phyloP scores from a whole-genome alignment of 192 early-diverging fungal genomes.

The Backusella psychrophila region DNA sequence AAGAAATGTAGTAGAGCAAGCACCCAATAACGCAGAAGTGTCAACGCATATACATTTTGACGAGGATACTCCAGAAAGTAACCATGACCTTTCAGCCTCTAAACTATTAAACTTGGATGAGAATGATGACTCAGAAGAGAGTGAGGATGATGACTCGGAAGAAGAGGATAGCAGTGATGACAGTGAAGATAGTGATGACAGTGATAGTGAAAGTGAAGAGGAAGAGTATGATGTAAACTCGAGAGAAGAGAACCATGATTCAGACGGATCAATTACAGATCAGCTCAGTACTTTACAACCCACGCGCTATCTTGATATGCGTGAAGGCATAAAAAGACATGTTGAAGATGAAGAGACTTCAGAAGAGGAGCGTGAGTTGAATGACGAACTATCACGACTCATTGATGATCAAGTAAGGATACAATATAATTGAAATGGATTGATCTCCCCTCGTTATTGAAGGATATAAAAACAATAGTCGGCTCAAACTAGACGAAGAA shows the following conservation, averaged over 20 bases:
- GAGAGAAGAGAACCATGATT: too few species aligned
- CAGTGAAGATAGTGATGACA: neutral
- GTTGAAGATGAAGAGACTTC: neutral
- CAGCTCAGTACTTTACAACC: neutral
- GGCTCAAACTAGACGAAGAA: neutral
- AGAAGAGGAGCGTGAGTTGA: slow-evolving; percentile 9
- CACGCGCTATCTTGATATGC: neutral
- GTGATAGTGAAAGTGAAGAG: neutral
- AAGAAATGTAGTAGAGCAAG: neutral
- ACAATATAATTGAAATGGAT: neutral
- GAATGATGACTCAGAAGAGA: neutral
- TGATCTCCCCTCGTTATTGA: too few species aligned
- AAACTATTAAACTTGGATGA: neutral
- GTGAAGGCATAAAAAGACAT: neutral
- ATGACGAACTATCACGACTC: neutral
- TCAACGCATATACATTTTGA: neutral
- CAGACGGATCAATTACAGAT: neutral
- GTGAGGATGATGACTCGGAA: neutral
- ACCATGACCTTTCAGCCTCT: neutral
- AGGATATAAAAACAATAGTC: neutral
- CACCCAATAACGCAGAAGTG: neutral
- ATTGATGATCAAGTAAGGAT: slow-evolving; percentile 12
- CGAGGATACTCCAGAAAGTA: neutral
- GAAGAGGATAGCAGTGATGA: neutral
- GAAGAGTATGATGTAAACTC: neutral